Evolutionary conservation across 129 eudicot species (phyloP), one percentile per base, ranked within the genome.

Genomic region (Flaveria ramosissima): DNA sequence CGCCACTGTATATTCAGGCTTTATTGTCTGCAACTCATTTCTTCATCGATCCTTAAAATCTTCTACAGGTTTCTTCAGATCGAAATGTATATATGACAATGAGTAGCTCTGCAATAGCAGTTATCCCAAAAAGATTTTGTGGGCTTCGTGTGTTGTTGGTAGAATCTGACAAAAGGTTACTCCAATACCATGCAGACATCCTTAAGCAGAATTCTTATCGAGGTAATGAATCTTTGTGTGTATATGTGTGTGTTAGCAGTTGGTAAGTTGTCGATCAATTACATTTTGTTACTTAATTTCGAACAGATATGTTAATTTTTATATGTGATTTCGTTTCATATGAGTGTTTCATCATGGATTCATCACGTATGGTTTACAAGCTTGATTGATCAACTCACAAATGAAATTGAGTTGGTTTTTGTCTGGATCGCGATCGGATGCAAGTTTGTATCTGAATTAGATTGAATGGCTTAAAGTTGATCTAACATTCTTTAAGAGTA

Each of bases 61-160:
- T 55, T 55, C 36, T 1, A 39, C 41, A 10, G 1, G 15, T 17
- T 27, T 72, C 9, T 72, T 20, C 51, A 3, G 15, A 73, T 42
- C 70, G 5, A 62, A 74, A 74, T 60, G 70, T 6, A 23, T 23
- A 23, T 23, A 36, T 36, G 41, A 24, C 43, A 48, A 70, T 70
- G 21, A 47, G 60, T n/a, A 61, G 42, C 11, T 75, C 46, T 8
- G 21, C 17, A 12, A 9, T 59, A 9, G 4, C 68, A 14, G 23
- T 42, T 74, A 43, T 50, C 19, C 79, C 46, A 46, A n/a, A 75
- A 64, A n/a, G 16, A 64, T 64, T 63, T 27, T 2, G 50, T 64
- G 72, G 71, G 5, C 72, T 64, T 64, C 61, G 79, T 26, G 61
- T 75, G 52, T 75, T 75, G 72, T 27, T 75, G 70, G 15, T 64